A percentile compares a stretch with the other conserved stretches of the same genome.
Evolutionary conservation across 495 filamentous ascomycete genomes (phyloP).

Genomic region (Daldinia concentrica): DNA sequence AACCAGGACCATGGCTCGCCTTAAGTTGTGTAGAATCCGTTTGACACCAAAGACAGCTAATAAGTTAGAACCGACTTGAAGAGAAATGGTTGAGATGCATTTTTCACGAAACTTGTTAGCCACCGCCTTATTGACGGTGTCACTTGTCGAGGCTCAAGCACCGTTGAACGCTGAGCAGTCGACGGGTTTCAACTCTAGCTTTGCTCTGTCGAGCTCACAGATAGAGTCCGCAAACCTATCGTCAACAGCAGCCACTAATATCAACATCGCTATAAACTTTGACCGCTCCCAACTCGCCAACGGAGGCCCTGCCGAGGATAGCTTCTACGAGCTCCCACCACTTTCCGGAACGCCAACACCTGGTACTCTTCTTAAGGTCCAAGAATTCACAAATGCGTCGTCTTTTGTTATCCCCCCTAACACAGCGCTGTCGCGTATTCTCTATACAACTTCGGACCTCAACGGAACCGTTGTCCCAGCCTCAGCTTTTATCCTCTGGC

Average conservation of each 20-base stretch:
- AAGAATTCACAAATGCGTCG: slow-evolving; percentile 48
- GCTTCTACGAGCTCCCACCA: slow-evolving; percentile 43
- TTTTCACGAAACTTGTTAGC: neutral
- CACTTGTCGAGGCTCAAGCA: slow-evolving; percentile 8
- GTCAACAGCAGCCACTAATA: slow-evolving; percentile 13
- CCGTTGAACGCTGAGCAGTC: slow-evolving; percentile 20
- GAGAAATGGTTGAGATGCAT: neutral
- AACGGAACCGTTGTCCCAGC: neutral
- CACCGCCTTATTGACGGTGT: neutral
- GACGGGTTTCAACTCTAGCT: slow-evolving; percentile 51
- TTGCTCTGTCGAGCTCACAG: slow-evolving; percentile 46
- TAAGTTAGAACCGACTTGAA: neutral
- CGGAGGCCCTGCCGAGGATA: slow-evolving; percentile 43
- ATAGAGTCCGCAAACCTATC: slow-evolving; percentile 45
- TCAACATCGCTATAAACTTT: slow-evolving; percentile 49
- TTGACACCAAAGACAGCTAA: neutral
- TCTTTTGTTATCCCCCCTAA: slow-evolving; percentile 51
- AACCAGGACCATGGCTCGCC: neutral
- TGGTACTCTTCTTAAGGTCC: slow-evolving; percentile 49
- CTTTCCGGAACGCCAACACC: slow-evolving; percentile 30
- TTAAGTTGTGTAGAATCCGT: neutral
- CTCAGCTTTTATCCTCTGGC: neutral
- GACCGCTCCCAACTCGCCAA: slow-evolving; percentile 52
- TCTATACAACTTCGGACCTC: slow-evolving; percentile 47
- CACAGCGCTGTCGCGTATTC: slow-evolving; percentile 57